Evolutionary conservation across 495 filamentous ascomycete species (phyloP).

Genomic region (Aspergillus campestris): DNA sequence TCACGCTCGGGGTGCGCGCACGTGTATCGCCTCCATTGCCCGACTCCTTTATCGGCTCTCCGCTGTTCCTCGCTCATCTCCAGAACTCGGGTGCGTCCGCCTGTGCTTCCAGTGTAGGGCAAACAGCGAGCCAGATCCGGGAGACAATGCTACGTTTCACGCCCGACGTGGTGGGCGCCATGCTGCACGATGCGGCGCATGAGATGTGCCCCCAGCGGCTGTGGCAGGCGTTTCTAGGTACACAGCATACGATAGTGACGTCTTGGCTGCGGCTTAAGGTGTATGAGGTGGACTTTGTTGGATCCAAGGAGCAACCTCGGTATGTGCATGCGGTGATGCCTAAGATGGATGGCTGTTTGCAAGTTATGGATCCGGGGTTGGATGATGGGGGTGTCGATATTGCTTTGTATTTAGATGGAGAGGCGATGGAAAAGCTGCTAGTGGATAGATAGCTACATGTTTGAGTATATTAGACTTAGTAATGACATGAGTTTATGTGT

Average conservation of each 20-base stretch:
- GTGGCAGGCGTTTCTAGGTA: conserved; percentile 31
- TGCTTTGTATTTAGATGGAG: background rate
- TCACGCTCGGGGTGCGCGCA: conserved; percentile 22
- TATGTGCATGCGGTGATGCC: conserved; percentile 32
- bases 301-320: conserved; percentile 6
- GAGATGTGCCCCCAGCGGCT: conserved; percentile 28
- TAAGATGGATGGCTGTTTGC: conserved; percentile 27
- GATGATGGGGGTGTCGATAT: background rate
- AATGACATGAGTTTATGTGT: background rate
- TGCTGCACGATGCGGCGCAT: conserved; percentile 25
- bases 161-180: conserved; percentile 17
- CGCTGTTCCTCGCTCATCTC: conserved; percentile 10
- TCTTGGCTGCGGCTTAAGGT: conserved; percentile 29
- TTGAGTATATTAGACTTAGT: background rate
- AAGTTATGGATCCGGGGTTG: conserved; percentile 14
- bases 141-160: conserved; percentile 23
- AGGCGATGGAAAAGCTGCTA: background rate
- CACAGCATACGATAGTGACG: conserved; percentile 26
- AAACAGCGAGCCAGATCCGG: conserved; percentile 19
- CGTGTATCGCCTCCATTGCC: conserved; percentile 22
- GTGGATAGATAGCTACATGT: background rate
- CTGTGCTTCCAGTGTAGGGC: background rate
- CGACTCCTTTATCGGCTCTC: conserved; percentile 29
- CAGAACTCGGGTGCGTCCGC: background rate
- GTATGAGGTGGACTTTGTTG: conserved; percentile 29